Conservation (phyloP, 1,284 basidiomycete species). For the Ustilago esculenta region DNA sequence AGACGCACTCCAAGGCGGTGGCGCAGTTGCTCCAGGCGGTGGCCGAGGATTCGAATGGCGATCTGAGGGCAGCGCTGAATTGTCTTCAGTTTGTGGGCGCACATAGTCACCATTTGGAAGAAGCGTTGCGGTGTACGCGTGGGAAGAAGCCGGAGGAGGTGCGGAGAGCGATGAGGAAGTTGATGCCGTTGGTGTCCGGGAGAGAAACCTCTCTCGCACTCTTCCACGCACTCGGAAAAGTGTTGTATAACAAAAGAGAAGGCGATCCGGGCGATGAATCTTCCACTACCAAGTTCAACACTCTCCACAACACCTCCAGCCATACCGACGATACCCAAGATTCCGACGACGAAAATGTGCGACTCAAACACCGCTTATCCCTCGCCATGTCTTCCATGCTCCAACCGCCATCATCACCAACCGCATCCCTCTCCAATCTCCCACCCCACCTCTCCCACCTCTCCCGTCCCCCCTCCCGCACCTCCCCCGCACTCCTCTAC, state of each 20-base stretch:
- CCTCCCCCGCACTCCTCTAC: conserved; percentile 71
- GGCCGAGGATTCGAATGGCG: conserved; percentile 82
- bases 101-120: conserved; percentile 13
- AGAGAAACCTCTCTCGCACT: conserved; percentile 86
- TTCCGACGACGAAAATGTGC: not conserved
- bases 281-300: not conserved
- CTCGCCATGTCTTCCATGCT: conserved; percentile 22
- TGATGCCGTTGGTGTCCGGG: conserved; percentile 27
- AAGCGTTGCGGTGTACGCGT: not conserved
- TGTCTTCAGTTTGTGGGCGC: conserved; percentile 79
- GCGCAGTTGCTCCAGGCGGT: conserved; percentile 67
- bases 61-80: conserved; percentile 91
- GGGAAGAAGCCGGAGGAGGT: not conserved
- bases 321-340: not conserved
- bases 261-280: conserved; percentile 47
- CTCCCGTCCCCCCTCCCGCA: conserved; percentile 70
- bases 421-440: conserved; percentile 65
- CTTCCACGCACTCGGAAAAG: conserved; percentile 91
- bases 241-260: conserved; percentile 93
- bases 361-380: not conserved
- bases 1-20: conserved; percentile 3
- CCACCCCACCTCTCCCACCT: conserved; percentile 72
- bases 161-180: conserved; percentile 4
- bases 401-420: not conserved
- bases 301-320: too few relatives aligned